Evolutionary conservation across 1,284 basidiomycete species (phyloP), one percentile per base, ranked within the genome.

Genomic region (Fomitopsis schrenkii): DNA sequence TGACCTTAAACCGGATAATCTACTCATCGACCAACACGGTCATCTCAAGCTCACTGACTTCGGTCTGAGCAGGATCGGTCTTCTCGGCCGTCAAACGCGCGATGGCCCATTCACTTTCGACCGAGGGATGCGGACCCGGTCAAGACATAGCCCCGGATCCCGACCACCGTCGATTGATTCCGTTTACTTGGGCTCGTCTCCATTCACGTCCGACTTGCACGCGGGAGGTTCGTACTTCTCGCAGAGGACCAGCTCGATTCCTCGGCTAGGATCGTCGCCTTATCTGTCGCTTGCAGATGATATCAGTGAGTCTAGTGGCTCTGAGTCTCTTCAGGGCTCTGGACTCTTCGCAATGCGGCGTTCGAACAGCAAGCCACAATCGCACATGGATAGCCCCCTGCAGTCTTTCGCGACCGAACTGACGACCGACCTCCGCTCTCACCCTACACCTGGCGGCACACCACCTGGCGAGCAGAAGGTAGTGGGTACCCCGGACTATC

Each of bases 11-110:
- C 97, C 97, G 12, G 97, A 99, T 77, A 99, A 99, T 73, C 77
- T 98, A 52, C 89, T 99, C 42, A 98, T 99, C 69, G 96, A 99
- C 75, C 87, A 94, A 56, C 91, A 95, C 67, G 97, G 97, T 10
- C 97, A 99, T 72, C 81, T 99, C 67, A 98, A 98, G 76, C 84
- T 99, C 38, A 98, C 97, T 26, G 97, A 99, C 76, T 99, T 99
- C 75, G 97, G 97, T 62, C 79, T 99, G 28, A 98, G 95, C 65
- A 88, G 95, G 71, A 98, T 98, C 68, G 97, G 97, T 86, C 80
- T 99, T 35, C 82, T 99, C 19, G 96, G 97, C 57, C 93, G 97
- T 71, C 97, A 99, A 74, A 95, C 95, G 26, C 89, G 93, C 41
- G 93, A 91, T 70, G 80, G 83, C 52, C 87, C 88, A 59, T 77